Conservation (phyloP, 116 monocot genomes). For the Papilionanthe hybrid region DNA sequence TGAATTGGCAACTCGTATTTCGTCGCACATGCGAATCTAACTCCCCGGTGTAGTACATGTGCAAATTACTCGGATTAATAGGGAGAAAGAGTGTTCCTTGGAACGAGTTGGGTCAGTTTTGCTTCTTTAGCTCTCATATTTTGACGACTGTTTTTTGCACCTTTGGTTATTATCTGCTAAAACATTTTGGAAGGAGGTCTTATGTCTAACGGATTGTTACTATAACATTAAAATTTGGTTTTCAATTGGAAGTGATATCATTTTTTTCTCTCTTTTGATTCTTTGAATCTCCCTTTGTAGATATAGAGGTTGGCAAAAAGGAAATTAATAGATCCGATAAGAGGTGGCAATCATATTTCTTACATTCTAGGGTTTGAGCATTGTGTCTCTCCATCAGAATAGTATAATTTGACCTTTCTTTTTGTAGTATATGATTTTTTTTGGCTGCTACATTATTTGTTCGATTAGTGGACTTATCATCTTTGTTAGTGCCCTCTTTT, state of each 20-base stretch:
- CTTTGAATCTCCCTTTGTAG: not conserved
- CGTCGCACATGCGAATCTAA: not conserved
- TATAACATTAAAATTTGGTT: not conserved
- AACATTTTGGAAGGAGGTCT: not conserved
- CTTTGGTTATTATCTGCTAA: not conserved
- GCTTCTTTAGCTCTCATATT: not conserved
- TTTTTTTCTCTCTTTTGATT: not conserved
- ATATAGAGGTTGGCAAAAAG: not conserved
- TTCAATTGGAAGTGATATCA: not conserved
- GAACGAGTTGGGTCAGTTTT: not conserved
- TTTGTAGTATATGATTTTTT: not conserved
- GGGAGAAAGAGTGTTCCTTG: not conserved
- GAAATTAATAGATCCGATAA: not conserved
- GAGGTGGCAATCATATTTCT: not conserved
- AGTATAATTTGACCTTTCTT: not conserved
- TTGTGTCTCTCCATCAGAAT: not conserved
- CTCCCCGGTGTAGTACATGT: not conserved
- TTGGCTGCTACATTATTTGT: not conserved
- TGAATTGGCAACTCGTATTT: not conserved
- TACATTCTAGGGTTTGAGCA: constrained; percentile 3
- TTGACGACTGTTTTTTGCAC: not conserved
- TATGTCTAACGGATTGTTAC: not conserved
- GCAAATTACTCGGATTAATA: not conserved
- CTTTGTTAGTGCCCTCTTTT: not conserved
- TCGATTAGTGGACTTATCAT: not conserved